Evolutionary conservation across 768 basidiomycete genomes (phyloP).

Genomic region (Hericium alpestre): DNA sequence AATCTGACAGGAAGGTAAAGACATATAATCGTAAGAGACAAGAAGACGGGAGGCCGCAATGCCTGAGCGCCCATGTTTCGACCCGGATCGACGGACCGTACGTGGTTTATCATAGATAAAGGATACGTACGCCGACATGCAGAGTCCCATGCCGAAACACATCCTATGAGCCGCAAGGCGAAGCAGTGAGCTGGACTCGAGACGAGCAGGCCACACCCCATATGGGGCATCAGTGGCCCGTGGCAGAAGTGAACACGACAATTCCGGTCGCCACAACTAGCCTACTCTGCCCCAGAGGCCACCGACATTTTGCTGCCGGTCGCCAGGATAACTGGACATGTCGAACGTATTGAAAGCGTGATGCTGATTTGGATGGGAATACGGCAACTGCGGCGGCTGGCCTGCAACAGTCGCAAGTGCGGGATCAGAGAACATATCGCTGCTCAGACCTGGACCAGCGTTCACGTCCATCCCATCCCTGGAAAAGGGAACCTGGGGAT

Average conservation of each 20-base stretch:
- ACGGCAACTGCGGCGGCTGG: neutral
- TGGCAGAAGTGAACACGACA: neutral
- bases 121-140: too few species aligned
- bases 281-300: conserved; percentile 13
- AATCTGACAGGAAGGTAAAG: too few species aligned
- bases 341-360: conserved; percentile 3
- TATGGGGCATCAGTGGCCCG: too few species aligned
- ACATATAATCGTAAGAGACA: too few species aligned
- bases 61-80: too few species aligned
- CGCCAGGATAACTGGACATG: conserved; percentile 5
- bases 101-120: too few species aligned
- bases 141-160: too few species aligned
- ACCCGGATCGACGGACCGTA: too few species aligned
- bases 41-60: too few species aligned
- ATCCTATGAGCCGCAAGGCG: too few species aligned
- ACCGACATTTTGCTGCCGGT: conserved; percentile 6
- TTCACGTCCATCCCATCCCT: neutral
- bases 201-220: too few species aligned
- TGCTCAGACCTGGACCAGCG: neutral
- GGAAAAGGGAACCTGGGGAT: neutral
- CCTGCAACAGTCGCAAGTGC: neutral
- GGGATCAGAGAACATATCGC: neutral
- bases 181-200: too few species aligned
- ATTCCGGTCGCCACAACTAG: neutral
- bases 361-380: neutral